phyloP scores from a whole-genome alignment of 495 filamentous ascomycete genomes.

The Astrothelium subdiscretum region DNA sequence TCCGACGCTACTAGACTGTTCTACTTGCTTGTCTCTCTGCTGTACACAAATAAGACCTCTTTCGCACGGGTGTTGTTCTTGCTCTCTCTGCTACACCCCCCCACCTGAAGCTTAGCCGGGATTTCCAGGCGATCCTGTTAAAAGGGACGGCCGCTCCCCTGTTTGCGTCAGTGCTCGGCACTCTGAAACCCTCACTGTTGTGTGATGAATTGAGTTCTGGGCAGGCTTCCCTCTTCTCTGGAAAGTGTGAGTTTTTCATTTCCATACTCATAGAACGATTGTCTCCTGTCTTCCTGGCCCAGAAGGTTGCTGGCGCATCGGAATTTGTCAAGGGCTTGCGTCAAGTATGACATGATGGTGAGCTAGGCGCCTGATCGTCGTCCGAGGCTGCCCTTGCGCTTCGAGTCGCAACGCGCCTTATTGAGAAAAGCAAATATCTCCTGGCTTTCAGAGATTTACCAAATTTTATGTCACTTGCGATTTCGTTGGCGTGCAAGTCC shows the following conservation, averaged over 20 bases:
- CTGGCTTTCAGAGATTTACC: neutral
- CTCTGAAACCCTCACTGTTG: neutral
- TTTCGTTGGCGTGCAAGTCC: neutral
- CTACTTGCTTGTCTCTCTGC: neutral
- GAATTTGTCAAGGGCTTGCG: slow-evolving; percentile 1
- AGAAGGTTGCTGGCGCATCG: neutral
- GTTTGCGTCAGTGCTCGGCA: neutral
- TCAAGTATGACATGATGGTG: neutral
- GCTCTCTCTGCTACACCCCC: no score
- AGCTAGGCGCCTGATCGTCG: neutral
- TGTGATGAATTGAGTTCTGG: neutral
- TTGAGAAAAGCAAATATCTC: neutral
- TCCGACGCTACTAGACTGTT: neutral
- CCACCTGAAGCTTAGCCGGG: no score
- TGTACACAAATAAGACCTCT: no score
- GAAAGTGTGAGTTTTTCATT: neutral
- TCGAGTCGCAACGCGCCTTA: neutral
- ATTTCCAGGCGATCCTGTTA: neutral
- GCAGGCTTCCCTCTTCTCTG: neutral
- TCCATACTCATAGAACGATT: neutral
- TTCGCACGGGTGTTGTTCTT: no score
- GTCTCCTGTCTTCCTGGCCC: neutral
- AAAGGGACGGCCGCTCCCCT: neutral
- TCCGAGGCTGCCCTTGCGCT: neutral
- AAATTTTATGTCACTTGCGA: neutral